Evolutionary conservation across 768 basidiomycete species (phyloP), one percentile per base, ranked within the genome.

Genomic region (Tubosaeta brunneosetosa): DNA sequence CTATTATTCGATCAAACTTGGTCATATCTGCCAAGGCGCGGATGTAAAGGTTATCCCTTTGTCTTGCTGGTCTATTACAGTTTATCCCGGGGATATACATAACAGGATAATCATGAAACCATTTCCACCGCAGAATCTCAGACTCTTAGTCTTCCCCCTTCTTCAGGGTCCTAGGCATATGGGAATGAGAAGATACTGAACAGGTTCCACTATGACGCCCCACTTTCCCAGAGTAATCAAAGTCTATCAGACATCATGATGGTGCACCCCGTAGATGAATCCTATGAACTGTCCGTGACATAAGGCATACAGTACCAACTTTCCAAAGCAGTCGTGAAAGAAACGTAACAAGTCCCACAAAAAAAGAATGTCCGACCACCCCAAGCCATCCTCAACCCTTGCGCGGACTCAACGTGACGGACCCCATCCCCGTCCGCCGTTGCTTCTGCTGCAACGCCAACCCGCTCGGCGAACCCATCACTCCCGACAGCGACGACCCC

Each of bases 1-100:
- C 62, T 17, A 74, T 61, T 16, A 83, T 91, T 50, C 79, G 78
- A 53, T 73, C 68, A 27, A 85, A 87, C 60, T 68, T 91, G 34
- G 68, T 84, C 31, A 66, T 56, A n/a, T 42, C 60, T 37, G 41
- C 66, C 17, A 69, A 62, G 49, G 68, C 68, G 33, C 61, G 69
- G 36, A 67, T 67, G 61, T 68, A 53, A 67, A 47, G 47, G 19
- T 44, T 4, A 7, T 43, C n/a, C 31, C 19, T 29, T 36, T 17
- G 17, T 32, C 9, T 14, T 42, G 34, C 44, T 27, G 10, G n/a
- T 25, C 29, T 13, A 16, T 48, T 17, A 36, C 16, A 37, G 16
- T 22, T 51, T 47, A 42, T 19, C 32, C 47, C 38, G 48, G 47
- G 32, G 56, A 14, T n/a, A 44, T 44, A 43, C 14, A 52, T 43